phyloP scores from a whole-genome alignment of 768 basidiomycete species.

The Clitopilus passeckerianus region DNA sequence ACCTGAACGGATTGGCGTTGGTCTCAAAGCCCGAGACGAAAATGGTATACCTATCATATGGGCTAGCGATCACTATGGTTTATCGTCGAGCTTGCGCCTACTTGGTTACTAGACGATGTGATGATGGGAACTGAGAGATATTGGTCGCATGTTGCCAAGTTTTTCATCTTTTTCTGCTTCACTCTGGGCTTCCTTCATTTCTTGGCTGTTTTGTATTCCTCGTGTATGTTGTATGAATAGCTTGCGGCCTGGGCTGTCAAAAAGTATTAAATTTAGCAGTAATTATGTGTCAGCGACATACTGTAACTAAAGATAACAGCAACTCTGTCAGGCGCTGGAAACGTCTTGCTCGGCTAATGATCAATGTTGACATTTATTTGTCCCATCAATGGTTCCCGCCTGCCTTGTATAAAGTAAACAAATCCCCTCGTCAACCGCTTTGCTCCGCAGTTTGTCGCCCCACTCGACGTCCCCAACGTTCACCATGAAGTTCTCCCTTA shows the following conservation, averaged over 20 bases:
- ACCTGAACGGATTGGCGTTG: conserved; percentile 53
- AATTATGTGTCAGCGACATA: neutral
- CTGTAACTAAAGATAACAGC: neutral
- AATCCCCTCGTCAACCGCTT: conserved; percentile 12
- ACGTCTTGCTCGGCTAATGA: neutral
- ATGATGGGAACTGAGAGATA: conserved; percentile 1
- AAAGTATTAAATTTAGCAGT: neutral
- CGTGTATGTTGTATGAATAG: neutral
- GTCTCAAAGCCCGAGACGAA: conserved; percentile 35
- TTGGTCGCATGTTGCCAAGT: conserved; percentile 5
- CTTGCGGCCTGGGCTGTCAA: neutral
- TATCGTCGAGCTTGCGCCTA: conserved; percentile 35
- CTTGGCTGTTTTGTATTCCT: neutral
- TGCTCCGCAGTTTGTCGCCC: conserved; percentile 14
- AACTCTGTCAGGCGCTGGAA: neutral
- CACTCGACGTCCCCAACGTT: conserved; percentile 18
- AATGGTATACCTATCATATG: conserved; percentile 28
- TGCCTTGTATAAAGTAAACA: conserved; percentile 9
- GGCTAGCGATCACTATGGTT: conserved; percentile 68
- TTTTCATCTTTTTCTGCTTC: neutral
- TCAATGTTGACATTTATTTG: neutral
- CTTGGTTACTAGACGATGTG: conserved; percentile 11
- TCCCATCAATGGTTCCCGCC: neutral
- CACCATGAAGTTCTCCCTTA: conserved; percentile 44
- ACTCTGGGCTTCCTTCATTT: neutral